Evolutionary conservation across 2,329 filamentous ascomycete species (phyloP), one percentile per base, ranked within the genome.

Genomic region (Ceratocystis lukuohia): DNA sequence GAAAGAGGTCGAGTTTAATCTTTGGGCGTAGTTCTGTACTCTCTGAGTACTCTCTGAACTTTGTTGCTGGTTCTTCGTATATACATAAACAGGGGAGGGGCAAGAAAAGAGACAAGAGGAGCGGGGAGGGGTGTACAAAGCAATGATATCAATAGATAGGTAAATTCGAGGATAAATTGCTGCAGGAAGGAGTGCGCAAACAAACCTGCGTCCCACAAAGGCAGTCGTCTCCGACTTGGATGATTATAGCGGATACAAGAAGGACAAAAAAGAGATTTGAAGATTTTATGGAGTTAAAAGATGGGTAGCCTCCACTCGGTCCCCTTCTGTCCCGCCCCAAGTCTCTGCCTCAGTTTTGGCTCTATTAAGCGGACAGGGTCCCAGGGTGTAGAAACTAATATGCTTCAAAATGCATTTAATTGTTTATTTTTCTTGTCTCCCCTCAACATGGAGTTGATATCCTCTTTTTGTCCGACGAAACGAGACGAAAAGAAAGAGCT

Each of bases 61-160:
- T 57, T 57, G 53, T 57, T 57, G 53, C 53, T 33, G 53, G 53
- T 57, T 57, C 25, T 57, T 57, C 53, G 53, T 57, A 57, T 57
- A 33, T 33, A 50, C 53, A 30, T 33, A 5, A 25, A 57, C 53
- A 57, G 12, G 53, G 53, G 22, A n/a, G 53, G 53, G 22, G 53
- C 37, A 28, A 8, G 53, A 28, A 33, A 33, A 28, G 53, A 28
- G 53, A 57, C 22, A 33, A 57, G 53, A 57, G 53, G 53, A 25
- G 53, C 6, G 53, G 53, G 53, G 53, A 30, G 53, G 53, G 53
- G 53, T 57, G 53, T 28, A n/a, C 22, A 15, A 57, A 57, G 7
- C 25, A 22, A 10, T 20, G n/a, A 5, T 22, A 10, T 25, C 12
- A 17, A 25, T 30, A n/a, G 15, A 17, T 57, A 33, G 25, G n/a